Evolutionary conservation across 441 rosid genomes (phyloP).

Genomic region (Raphanus hybrid): DNA sequence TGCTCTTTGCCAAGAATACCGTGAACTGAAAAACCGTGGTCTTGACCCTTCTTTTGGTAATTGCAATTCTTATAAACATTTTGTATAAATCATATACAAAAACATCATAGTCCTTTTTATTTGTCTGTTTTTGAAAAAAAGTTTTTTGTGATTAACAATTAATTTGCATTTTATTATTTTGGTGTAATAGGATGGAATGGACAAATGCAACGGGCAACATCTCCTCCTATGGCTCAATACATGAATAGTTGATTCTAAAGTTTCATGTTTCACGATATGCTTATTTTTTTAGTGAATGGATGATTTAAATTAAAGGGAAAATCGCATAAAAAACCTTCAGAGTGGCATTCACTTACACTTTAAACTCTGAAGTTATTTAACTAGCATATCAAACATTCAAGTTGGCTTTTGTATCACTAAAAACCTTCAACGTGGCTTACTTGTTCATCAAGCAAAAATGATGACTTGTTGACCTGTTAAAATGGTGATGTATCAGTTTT

Average conservation of each 20-base stretch:
- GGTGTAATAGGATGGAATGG: slow-evolving; percentile 35
- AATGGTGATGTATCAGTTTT: too few relatives aligned
- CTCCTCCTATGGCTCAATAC: slow-evolving; percentile 29
- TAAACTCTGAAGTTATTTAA: too few relatives aligned
- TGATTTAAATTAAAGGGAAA: slow-evolving; percentile 19
- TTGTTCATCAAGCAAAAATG: too few relatives aligned
- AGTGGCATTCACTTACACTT: too few relatives aligned
- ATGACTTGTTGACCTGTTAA: too few relatives aligned
- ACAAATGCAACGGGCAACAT: slow-evolving; percentile 3
- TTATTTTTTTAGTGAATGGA: not conserved
- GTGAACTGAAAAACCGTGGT: slow-evolving; percentile 64
- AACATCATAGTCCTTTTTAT: not conserved
- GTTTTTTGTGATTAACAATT: not conserved
- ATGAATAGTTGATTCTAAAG: slow-evolving; percentile 22
- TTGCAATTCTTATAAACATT: not conserved
- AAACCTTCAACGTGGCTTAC: too few relatives aligned
- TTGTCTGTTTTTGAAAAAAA: not conserved
- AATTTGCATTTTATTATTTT: not conserved
- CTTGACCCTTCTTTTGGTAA: slow-evolving; percentile 66
- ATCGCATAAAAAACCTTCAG: too few relatives aligned
- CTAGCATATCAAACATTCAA: too few relatives aligned
- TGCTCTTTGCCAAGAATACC: slow-evolving; percentile 73
- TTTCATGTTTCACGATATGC: not conserved
- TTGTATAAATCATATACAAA: not conserved
- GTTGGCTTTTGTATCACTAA: too few relatives aligned